Evolutionary conservation across 1,284 basidiomycete genomes (phyloP), one percentile per base, ranked within the genome.

Genomic region (Mycosarcoma mackinlayi): DNA sequence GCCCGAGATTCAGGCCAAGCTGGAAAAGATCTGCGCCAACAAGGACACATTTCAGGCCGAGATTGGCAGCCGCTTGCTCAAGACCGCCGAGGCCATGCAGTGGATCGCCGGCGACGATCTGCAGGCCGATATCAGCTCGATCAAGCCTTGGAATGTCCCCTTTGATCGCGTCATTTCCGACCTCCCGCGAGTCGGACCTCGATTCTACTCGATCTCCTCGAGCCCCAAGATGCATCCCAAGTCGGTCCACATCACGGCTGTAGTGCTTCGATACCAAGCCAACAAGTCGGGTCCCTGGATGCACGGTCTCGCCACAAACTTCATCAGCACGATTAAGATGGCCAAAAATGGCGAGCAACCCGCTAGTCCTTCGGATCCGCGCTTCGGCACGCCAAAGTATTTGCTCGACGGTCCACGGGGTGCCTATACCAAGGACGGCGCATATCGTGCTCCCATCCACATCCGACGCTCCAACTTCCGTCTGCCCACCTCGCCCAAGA

Each of bases 201-300:
- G 95, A 60, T 98, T 92, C 87, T 98, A 97, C 85, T 98, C 96
- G 38, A 98, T 98, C 84, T 97, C 95, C 14, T 97, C 94, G 23
- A 93, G 91, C 66, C 93, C 96, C 46, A 98, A 98, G 84, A 86
- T 98, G 39, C 84, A 93, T 84, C 89, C 94, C 34, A 89, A 88
- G 71, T 86, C 91, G 6, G 92, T 99, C 69, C 95, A 99, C 84
- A 90, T 95, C 77, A 98, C 96, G 18, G 92, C 89, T 53, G 95
- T 98, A 49, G 93, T 97, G 11, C 69, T 82, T 37, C 76, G 77
- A 16, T 81, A 81, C 65, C 44, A 66, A 53, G 73, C 69, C 11
- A 47, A 41, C 38, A 35, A 64, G 40, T 60, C 55, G 18, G 54
- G 57, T 27, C 63, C 69, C 11, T 76, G 63, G 65, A 53, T 81